Evolutionary conservation across 768 basidiomycete species (phyloP).

Genomic region (Candolleomyces efflorescens): DNA sequence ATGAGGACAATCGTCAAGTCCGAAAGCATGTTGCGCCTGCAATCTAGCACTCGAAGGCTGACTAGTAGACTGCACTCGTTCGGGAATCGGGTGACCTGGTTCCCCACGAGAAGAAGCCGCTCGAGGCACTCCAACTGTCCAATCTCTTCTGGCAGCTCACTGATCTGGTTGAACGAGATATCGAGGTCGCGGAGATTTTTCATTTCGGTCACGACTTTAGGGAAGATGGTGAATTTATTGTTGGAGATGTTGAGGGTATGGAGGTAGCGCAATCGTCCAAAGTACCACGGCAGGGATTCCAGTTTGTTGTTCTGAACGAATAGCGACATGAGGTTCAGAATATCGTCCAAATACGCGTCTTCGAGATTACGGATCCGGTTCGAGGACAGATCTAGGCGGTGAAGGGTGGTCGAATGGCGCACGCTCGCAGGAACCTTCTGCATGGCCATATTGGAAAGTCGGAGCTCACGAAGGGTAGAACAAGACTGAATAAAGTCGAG

Average conservation of each 20-base stretch:
- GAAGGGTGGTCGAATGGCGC: slow-evolving; percentile 66
- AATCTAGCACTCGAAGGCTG: slow-evolving; percentile 71
- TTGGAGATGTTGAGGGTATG: slow-evolving; percentile 90
- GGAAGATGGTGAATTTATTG: slow-evolving; percentile 83
- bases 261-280: slow-evolving; percentile 67
- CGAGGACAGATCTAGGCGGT: slow-evolving; percentile 82
- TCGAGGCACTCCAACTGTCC: slow-evolving; percentile 66
- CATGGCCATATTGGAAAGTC: slow-evolving; percentile 88
- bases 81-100: slow-evolving; percentile 73
- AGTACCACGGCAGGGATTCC: slow-evolving; percentile 81
- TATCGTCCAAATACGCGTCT: slow-evolving; percentile 76
- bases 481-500: slow-evolving; percentile 95
- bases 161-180: slow-evolving; percentile 90
- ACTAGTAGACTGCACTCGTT: slow-evolving; percentile 50
- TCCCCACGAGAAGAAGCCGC: slow-evolving; percentile 79
- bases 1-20: slow-evolving; percentile 68
- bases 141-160: slow-evolving; percentile 76
- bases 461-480: slow-evolving; percentile 75
- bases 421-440: slow-evolving; percentile 88
- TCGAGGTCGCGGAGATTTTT: slow-evolving; percentile 79
- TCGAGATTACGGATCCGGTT: slow-evolving; percentile 90
- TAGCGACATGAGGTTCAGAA: slow-evolving; percentile 63
- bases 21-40: slow-evolving; percentile 76
- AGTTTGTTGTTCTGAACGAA: slow-evolving; percentile 90
- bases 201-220: slow-evolving; percentile 71